Conservation (phyloP, 192 early-diverging fungal species). For the Entomortierella parvispora region DNA sequence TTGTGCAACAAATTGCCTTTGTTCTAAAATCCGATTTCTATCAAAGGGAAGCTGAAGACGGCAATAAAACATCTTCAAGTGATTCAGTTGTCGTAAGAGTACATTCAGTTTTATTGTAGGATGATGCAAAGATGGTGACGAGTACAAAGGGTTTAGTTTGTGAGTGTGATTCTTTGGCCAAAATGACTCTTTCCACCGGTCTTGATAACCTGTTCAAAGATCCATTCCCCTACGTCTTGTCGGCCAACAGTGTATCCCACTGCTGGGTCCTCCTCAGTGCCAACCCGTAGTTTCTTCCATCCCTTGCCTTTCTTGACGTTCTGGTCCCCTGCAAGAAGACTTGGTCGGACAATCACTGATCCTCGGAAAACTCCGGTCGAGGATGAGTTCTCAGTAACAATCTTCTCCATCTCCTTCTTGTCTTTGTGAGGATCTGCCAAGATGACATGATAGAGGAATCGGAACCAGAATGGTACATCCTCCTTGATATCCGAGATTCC, state of each 20-base stretch:
- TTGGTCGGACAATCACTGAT: constrained; percentile 19
- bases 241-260: constrained; percentile 25
- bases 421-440: constrained; percentile 40
- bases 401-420: constrained; percentile 43
- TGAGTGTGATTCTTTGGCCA: constrained; percentile 7
- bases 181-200: constrained; percentile 2
- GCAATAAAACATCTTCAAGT: too few relatives aligned
- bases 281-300: constrained; percentile 25
- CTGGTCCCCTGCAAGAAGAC: constrained; percentile 25
- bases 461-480: constrained; percentile 36
- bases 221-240: constrained; percentile 35
- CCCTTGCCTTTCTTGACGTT: constrained; percentile 27
- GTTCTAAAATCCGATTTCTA: too few relatives aligned
- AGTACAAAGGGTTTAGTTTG: constrained; percentile 18
- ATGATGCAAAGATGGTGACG: too few relatives aligned
- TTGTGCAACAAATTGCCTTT: too few relatives aligned
- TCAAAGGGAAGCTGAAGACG: too few relatives aligned
- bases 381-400: background rate
- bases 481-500: constrained; percentile 29
- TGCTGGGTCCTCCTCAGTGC: constrained; percentile 26
- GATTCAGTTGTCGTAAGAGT: too few relatives aligned
- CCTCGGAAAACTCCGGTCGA: constrained; percentile 17
- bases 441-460: constrained; percentile 21
- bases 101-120: too few relatives aligned
- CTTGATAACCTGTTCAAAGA: constrained; percentile 28